phyloP scores from a whole-genome alignment of 257 asterid species.

The Plantago elongata region DNA sequence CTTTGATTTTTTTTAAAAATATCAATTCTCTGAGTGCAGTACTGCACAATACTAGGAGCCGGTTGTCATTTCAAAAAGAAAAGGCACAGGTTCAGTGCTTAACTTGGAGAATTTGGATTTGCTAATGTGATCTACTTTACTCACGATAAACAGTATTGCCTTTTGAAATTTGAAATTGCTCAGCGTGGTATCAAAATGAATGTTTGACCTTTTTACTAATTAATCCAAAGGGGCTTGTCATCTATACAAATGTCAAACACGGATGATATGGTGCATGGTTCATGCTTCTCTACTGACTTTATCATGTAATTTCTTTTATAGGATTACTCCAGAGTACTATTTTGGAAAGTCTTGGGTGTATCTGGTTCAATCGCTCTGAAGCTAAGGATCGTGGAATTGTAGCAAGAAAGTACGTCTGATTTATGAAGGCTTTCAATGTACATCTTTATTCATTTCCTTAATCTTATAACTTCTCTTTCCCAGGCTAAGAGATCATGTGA shows the following conservation, averaged over 20 bases:
- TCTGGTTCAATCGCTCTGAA: conserved; percentile 98
- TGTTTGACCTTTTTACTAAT: neutral
- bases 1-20: neutral
- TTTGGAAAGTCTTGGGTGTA: conserved; percentile 93
- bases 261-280: neutral
- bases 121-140: neutral
- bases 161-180: neutral
- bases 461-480: conserved; percentile 16
- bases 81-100: neutral
- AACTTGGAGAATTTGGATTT: neutral
- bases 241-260: conserved; percentile 7
- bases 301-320: conserved; percentile 24
- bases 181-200: neutral
- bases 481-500: conserved; percentile 92
- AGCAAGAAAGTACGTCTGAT: conserved; percentile 65
- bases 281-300: conserved; percentile 7
- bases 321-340: conserved; percentile 94
- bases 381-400: conserved; percentile 95
- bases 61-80: neutral
- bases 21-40: conserved; percentile 1
- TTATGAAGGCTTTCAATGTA: conserved; percentile 12
- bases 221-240: neutral
- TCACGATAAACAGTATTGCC: neutral
- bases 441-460: conserved; percentile 17
- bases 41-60: too few relatives aligned